phyloP scores from a whole-genome alignment of 805 yeast genomes.

The Candida khao-thaluensis region DNA sequence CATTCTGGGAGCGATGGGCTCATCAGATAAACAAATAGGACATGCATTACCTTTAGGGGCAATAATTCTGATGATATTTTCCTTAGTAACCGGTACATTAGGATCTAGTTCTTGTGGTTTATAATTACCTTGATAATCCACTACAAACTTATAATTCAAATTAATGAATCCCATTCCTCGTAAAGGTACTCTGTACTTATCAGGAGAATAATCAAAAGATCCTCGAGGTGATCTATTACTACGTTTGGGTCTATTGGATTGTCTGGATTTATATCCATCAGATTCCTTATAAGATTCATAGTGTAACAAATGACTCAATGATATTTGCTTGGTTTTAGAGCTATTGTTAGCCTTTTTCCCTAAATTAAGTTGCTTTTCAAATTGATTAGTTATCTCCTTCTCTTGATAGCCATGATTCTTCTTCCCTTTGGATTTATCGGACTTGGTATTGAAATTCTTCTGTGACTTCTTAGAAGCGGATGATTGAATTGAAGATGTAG shows the following conservation, averaged over 20 bases:
- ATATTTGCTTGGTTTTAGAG: conserved; percentile 10
- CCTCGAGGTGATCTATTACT: conserved; percentile 5
- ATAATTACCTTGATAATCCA: conserved; percentile 61
- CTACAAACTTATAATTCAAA: conserved; percentile 79
- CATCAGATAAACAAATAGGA: conserved; percentile 86
- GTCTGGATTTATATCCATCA: conserved; percentile 31
- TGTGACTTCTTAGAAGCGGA: background rate
- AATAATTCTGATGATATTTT: conserved; percentile 66
- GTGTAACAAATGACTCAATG: conserved; percentile 62
- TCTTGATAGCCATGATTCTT: background rate
- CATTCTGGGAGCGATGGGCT: conserved; percentile 92
- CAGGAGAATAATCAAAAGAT: conserved; percentile 12
- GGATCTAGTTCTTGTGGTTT: conserved; percentile 66
- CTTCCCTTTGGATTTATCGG: background rate
- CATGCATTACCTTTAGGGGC: conserved; percentile 78
- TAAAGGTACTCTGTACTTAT: conserved; percentile 40
- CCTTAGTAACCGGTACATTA: conserved; percentile 63
- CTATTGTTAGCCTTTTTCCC: conserved; percentile 37
- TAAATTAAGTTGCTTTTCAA: conserved; percentile 8
- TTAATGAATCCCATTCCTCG: conserved; percentile 72
- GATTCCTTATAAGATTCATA: conserved; percentile 45
- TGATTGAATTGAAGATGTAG: conserved; percentile 2
- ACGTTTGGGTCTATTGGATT: conserved; percentile 13
- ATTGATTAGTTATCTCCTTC: conserved; percentile 6
- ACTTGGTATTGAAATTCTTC: background rate